Base-by-base conservation (phyloP, 2,329 filamentous ascomycete species). In the Phialophora macrospora region DNA sequence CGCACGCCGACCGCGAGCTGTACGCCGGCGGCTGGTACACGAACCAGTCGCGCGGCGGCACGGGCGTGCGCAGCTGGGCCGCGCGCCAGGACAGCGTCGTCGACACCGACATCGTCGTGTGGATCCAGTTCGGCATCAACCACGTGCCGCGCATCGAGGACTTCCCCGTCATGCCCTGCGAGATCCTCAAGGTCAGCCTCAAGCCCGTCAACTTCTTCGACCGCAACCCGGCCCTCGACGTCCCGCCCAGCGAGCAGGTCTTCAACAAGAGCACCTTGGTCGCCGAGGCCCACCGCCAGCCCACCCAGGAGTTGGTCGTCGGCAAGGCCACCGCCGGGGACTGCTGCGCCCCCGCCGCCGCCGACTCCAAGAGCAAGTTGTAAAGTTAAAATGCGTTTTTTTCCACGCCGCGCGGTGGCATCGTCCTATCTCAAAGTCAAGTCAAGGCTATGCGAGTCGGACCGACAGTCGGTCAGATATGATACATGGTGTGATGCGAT, bases 111-210 rank as follows among this genome's bases (percentile, higher is more conserved):
- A 80, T 86, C 48, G 84, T 88, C 1, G 76, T 88, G 4, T 88
- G 84, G 83, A 81, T 86, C 20, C 83, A 85, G 26, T 81, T 81
- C 62, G 81, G 87, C 20, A 83, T 88, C 28, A 90, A 88, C 38
- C 88, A 90, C 69, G 85, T 88, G 28, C 86, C 87, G 0, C 79
- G 87, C 5, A 80, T 85, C 26, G 87, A 89, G 72, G 87, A 90
- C 72, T 90, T 89, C 76, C 87, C 87, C 0, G 85, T 90, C 48
- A 90, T 90, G 88, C 87, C 87, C 0, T 83, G 82, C 71, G 87
- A 90, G 73, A 75, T 78, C 20, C 75, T 81, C 63, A 80, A 78
- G 60, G 78, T 84, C 12, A 79, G 78, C 72, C 71, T 84, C 34
- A 80, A 81, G 67, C 82, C 82, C 1, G 80, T 81, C 56, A 82